Conservation (phyloP, 116 monocot genomes). For the Zostera marina region DNA sequence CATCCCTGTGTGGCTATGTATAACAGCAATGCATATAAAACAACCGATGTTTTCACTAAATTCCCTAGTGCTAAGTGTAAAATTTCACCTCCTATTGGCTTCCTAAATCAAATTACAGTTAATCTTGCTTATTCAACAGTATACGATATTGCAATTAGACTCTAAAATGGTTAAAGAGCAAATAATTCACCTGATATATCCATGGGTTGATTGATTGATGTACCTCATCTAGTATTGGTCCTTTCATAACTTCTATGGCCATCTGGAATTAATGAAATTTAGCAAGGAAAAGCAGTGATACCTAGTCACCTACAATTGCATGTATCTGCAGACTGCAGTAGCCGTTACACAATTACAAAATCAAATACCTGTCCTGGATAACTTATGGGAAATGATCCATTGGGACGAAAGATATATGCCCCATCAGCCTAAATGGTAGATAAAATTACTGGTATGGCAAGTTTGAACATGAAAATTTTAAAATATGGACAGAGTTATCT, state of each 20-base stretch:
- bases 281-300: neutral
- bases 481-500: neutral
- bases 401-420: constrained; percentile 97
- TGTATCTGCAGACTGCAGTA: neutral
- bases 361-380: constrained; percentile 37
- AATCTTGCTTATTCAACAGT: too few species aligned
- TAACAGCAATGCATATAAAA: too few species aligned
- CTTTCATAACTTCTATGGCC: constrained; percentile 45
- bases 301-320: neutral
- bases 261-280: constrained; percentile 15
- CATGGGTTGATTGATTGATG: constrained; percentile 92
- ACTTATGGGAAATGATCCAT: constrained; percentile 49
- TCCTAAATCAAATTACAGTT: too few species aligned
- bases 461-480: neutral
- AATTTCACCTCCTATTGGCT: too few species aligned
- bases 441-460: neutral
- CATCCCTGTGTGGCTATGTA: neutral
- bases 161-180: too few species aligned
- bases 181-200: constrained; percentile 77
- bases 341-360: neutral
- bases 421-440: constrained; percentile 59
- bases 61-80: too few species aligned
- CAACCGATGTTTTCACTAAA: too few species aligned
- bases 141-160: too few species aligned
- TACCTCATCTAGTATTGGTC: constrained; percentile 90